Evolutionary conservation across 805 yeast species (phyloP), one percentile per base, ranked within the genome.

Genomic region (Brettanomyces sp.): DNA sequence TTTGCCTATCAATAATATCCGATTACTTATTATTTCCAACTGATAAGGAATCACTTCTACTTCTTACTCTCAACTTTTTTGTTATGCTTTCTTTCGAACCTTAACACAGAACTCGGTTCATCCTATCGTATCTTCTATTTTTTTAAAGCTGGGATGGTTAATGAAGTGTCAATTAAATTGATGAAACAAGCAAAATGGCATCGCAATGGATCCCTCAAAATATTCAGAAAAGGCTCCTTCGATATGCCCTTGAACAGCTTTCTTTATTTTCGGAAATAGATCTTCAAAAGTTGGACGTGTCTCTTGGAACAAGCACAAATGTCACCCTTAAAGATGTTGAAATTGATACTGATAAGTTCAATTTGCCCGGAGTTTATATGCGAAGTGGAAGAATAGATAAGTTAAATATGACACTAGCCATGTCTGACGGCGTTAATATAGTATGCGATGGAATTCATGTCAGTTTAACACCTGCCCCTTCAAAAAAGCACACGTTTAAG

Each of bases 171-270:
- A 23, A 36, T 24, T 12, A 14, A 21, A n/a, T 39, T 23, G 23
- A 18, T 38, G 9, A 38, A 38, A 7, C 32, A 7, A 28, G 11
- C 32, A 28, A 28, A n/a, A 61, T 59, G 64, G 57, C 59, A 39
- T 71, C 59, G 55, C 66, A 54, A 58, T 87, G 95, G 95, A 73
- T 86, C 62, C 91, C 95, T 5, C 91, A 82, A 60, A 85, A 84
- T 63, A 71, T 90, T 38, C 96, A 89, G 57, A 84, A 85, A 64
- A 70, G 95, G 54, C 74, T 89, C 36, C 74, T 90, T 39, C 77
- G 85, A 39, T 88, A 87, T 62, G 77, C 89, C 4, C 73, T 90
- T 24, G 86, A 85, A 59, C 91, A 87, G 62, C 75, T 89, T 39
- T 79, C 90, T 13, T 65, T 90, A 38, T 86, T 90, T 57, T 84